Evolutionary conservation across 2,329 filamentous ascomycete genomes (phyloP), one percentile per base, ranked within the genome.

Genomic region (Paradendryphiella salina): DNA sequence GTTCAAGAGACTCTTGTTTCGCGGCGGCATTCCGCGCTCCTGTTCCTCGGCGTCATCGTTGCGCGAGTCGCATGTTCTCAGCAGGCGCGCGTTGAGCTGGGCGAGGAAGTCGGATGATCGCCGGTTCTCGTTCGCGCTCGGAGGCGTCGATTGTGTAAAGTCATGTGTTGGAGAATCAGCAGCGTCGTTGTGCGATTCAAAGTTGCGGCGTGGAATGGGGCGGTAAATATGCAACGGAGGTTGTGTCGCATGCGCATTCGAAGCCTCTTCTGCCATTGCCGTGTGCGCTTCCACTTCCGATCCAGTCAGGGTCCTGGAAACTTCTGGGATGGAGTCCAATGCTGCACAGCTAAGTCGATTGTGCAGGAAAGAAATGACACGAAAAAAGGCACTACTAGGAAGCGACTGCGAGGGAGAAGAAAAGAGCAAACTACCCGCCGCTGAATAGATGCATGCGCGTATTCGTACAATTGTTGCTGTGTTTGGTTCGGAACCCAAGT

Each of bases 1-100:
- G 70, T 96, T 96, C 67, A 91, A 78, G 50, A 90, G 83, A 8
- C 90, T 96, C 59, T 87, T 85, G 18, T 86, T 88, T 51, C 89
- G 85, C 67, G 35, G 78, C 43, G 81, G 75, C 51, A 59, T 36
- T 7, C 50, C 50, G 10, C 46, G 46, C n/a, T 59, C 60, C 28
- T 56, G 56, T 2, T 61, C 59, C 8, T 56, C 57, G 3, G 50
- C 52, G 28, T 64, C 59, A 4, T 67, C 66, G 41, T 60, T 53
- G 41, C 61, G 57, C 13, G 61, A 56, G 40, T 66, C 59, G 55
- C 63, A 63, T 6, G 65, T 68, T 23, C 66, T 60, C 15, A 71
- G 61, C 23, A 73, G 59, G 48, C 69, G 64, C 4, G 70, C 70
- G 37, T 72, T 71, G 11, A 73, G 65, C 59, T 73, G 71, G 9